phyloP scores from a whole-genome alignment of 1,284 basidiomycete genomes.

The Microbotryum saponariae region DNA sequence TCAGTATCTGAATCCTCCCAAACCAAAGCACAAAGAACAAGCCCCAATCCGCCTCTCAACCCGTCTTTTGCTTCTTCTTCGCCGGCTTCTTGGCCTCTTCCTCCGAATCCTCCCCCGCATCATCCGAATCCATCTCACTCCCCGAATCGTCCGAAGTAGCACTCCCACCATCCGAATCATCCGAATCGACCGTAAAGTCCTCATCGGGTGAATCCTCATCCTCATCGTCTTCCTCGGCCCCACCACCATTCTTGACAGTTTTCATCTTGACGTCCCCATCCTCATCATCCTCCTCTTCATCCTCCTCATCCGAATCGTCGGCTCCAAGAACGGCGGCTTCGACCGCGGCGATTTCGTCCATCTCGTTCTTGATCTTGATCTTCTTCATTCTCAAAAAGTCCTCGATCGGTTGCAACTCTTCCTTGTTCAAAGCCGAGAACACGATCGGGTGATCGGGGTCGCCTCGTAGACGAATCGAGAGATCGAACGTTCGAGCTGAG shows the following conservation, averaged over 20 bases:
- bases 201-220: slow-evolving; percentile 51
- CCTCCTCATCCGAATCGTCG: slow-evolving; percentile 56
- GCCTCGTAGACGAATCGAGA: slow-evolving; percentile 76
- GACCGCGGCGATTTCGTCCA: slow-evolving; percentile 73
- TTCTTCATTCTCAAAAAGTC: slow-evolving; percentile 83
- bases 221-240: slow-evolving; percentile 41
- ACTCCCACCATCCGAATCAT: slow-evolving; percentile 65
- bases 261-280: slow-evolving; percentile 43
- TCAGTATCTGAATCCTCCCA: not conserved
- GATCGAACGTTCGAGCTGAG: slow-evolving; percentile 87
- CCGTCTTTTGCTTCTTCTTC: slow-evolving; percentile 41
- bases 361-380: slow-evolving; percentile 91
- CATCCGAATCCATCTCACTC: slow-evolving; percentile 41
- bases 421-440: slow-evolving; percentile 91
- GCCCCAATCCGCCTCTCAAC: not conserved
- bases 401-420: slow-evolving; percentile 83
- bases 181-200: slow-evolving; percentile 74
- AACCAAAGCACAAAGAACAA: not conserved
- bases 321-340: slow-evolving; percentile 70
- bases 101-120: slow-evolving; percentile 62
- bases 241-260: slow-evolving; percentile 44
- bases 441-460: slow-evolving; percentile 63
- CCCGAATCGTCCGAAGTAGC: slow-evolving; percentile 65
- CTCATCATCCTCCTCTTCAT: slow-evolving; percentile 51
- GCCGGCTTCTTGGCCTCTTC: slow-evolving; percentile 52